A percentile compares a stretch with the other conserved stretches of the same genome.
Evolutionary conservation across 768 basidiomycete species (phyloP).

Genomic region (Naematelia aurantialba): DNA sequence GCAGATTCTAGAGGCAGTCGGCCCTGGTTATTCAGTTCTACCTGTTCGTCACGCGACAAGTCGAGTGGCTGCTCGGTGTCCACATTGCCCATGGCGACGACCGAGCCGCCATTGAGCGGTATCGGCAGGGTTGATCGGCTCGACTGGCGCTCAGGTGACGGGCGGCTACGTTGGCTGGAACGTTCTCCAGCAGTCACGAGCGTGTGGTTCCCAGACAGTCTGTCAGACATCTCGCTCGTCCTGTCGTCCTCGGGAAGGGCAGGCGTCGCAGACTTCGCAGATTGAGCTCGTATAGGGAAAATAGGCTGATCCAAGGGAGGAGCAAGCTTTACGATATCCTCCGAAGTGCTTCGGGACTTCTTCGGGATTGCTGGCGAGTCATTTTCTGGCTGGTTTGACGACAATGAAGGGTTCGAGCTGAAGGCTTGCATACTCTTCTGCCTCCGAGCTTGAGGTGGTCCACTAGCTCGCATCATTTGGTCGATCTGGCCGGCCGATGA

Average conservation of each 20-base stretch:
- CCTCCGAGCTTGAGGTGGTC: background rate
- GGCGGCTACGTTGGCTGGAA: background rate
- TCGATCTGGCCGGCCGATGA: background rate
- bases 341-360: background rate
- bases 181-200: background rate
- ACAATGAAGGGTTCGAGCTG: background rate
- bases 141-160: background rate
- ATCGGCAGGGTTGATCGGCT: background rate
- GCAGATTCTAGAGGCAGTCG: background rate
- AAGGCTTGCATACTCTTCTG: conserved; percentile 8
- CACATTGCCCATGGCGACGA: background rate
- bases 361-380: background rate
- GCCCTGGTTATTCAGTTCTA: too few species aligned
- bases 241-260: background rate
- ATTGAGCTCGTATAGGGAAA: background rate
- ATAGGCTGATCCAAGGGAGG: background rate
- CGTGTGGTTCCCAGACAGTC: background rate
- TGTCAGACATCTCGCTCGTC: background rate
- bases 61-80: background rate
- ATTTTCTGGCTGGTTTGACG: background rate
- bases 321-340: background rate
- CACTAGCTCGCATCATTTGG: background rate
- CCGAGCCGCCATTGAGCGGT: background rate
- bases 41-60: too few species aligned
- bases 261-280: background rate